Conservation (phyloP, 2,329 filamentous ascomycete genomes). For the Pestalotiopsis sp. region DNA sequence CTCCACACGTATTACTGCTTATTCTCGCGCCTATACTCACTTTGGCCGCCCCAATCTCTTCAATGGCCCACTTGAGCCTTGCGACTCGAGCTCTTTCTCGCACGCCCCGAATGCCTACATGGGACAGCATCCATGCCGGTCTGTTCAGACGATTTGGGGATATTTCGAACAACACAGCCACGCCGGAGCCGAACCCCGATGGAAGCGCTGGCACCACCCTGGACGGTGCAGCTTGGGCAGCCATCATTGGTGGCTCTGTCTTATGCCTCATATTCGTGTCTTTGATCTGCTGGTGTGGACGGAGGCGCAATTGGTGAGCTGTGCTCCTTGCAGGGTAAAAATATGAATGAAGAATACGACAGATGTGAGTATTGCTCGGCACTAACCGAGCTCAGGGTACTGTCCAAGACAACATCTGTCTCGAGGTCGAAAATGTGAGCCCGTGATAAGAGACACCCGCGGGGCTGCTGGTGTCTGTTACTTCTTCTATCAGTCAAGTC, state of each 20-base stretch:
- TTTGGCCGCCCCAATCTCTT: too few relatives aligned
- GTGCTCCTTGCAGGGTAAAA: neutral
- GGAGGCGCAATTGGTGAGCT: conserved; percentile 3
- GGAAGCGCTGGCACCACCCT: neutral
- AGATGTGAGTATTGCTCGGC: neutral
- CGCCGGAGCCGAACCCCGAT: neutral
- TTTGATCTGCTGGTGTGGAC: conserved; percentile 7
- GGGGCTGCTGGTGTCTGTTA: too few relatives aligned
- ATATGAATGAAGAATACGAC: neutral
- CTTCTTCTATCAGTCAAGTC: too few relatives aligned
- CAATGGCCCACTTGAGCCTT: neutral
- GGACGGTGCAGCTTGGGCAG: neutral
- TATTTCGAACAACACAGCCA: neutral
- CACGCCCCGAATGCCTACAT: neutral
- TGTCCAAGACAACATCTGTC: too few relatives aligned
- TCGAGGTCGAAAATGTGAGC: too few relatives aligned
- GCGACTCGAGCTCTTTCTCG: neutral
- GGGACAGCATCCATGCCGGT: neutral
- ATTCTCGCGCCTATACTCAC: too few relatives aligned
- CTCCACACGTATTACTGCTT: too few relatives aligned
- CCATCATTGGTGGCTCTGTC: neutral
- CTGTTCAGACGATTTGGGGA: neutral
- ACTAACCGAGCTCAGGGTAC: neutral
- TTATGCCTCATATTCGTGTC: neutral
- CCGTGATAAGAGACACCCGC: too few relatives aligned